Base-by-base conservation (phyloP, 257 asterid genomes). In the Solanum chaucha region DNA sequence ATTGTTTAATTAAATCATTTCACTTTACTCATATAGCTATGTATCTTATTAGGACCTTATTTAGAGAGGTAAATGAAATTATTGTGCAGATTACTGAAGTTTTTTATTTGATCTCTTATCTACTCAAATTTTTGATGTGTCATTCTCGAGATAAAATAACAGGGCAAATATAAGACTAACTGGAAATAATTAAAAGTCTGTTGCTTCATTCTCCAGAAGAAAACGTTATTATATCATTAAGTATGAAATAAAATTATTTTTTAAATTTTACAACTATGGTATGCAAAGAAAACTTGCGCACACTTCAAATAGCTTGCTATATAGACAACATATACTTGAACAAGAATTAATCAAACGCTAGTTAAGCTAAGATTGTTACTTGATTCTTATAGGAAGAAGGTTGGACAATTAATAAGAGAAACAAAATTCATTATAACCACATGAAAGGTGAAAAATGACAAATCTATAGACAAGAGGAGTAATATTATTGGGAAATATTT, bases 1-100 rank as follows among this genome's bases (percentile, higher is more conserved):
- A 87, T 96, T 85, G 98, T 96, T 59, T 96, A 58, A 90, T 58
- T 96, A 58, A 90, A 86, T 80, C 17, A 44, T 80, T 64, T 48
- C 68, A 17, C 85, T 80, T 36, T 58, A 38, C 86, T 82, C 14
- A 11, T 55, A 24, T 70, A 70, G 58, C 85, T 22, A 19, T 28
- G 85, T 85, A 26, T 55, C 48, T 44, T 86, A 19, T n/a, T 75
- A 75, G 83, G 11, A 77, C 4, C 36, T 77, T 80, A 28, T 26
- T 78, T 78, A 48, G 41, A 8, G 68, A 17, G 85, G 85, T 44
- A 80, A 80, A 28, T 46, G 67, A 48, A 80, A 80, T 80, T 80
- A 46, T 80, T 80, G 48, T 80, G 67, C 67, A 26, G 40, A 80
- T 80, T 46, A 48, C 67, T 46, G 10, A 26, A 80, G 41, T 80